These are phyloP conservation scores for Erigeron philadelphicus DNA, from an alignment of 140 eudicot species.

Conservation along the genomic window DNA sequence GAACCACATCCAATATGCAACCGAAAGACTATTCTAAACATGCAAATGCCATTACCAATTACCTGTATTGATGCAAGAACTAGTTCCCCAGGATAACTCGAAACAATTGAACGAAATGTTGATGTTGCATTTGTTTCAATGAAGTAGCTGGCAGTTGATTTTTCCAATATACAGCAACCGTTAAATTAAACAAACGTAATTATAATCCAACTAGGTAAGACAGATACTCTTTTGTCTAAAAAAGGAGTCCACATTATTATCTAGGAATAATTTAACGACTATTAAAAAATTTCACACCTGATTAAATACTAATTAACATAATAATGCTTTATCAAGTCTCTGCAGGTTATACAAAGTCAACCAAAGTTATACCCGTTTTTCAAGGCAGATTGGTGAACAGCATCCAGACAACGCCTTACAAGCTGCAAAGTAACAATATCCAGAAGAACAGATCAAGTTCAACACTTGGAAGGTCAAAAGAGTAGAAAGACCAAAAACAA, in stretches of 20 bases:
- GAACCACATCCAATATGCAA: background rate
- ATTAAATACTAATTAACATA: too few species aligned
- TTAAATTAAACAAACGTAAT: background rate
- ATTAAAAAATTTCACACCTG: too few species aligned
- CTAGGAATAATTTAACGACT: too few species aligned
- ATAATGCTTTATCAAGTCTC: background rate
- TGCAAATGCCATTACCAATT: background rate
- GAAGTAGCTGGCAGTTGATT: slow-evolving; percentile 48
- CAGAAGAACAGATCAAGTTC: slow-evolving; percentile 6
- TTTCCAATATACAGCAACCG: slow-evolving; percentile 9
- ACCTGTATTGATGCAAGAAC: slow-evolving; percentile 86
- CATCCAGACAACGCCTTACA: slow-evolving; percentile 57
- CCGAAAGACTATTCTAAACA: background rate
- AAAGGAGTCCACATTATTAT: too few species aligned
- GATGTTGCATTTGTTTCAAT: slow-evolving; percentile 84
- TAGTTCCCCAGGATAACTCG: slow-evolving; percentile 71
- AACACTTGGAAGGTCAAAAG: slow-evolving; percentile 20
- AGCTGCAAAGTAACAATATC: slow-evolving; percentile 48
- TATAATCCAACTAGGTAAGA: background rate
- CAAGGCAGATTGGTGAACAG: slow-evolving; percentile 38
- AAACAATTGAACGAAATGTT: slow-evolving; percentile 65
- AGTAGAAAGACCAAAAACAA: background rate
- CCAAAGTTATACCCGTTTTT: slow-evolving; percentile 48
- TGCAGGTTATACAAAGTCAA: background rate
- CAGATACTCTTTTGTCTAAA: background rate